Evolutionary conservation across 1,284 basidiomycete genomes (phyloP), one percentile per base, ranked within the genome.

Genomic region (Rhodotorula sp.): DNA sequence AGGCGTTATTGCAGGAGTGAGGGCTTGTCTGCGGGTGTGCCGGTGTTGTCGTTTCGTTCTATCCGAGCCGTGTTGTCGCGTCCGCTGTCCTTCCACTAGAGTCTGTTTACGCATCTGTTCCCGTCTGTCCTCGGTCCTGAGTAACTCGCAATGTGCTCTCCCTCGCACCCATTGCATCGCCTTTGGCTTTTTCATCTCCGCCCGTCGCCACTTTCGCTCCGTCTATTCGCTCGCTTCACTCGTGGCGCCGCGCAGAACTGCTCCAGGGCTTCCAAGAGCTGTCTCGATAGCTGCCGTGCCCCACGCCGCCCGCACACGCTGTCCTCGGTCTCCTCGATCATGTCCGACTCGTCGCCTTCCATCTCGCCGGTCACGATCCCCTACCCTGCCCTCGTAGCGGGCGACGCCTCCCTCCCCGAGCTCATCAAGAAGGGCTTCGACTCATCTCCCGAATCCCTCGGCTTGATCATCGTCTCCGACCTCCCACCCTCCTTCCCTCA

Each of bases 401-500:
- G 47, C 7, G 47, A 63, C 24, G 29, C 55, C 4, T 34, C 59
- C 1, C 62, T 68, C 17, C 39, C 68, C 6, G 24, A 64, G 9
- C 49, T 64, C 36, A 69, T 77, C 29, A 55, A 58, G 13, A 13
- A 61, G 32, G 76, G 71, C 7, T 77, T 77, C 57, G 73, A 72
- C 49, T 74, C 73, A 44, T 58, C 60, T 11, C 66, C 73, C 5
- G 49, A 66, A 47, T 66, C 71, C 34, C 74, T 76, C 29, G 76
- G 76, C 3, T 62, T 77, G 32, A 56, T 75, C 20, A 53, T 74
- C 59, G 62, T 76, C 51, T 55, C 75, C 77, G 92, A 93, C 81
- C 82, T 96, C 39, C 94, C 93, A 1, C 67, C 51, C 4, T 81
- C 81, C 53, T 97, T 91, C 76, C 78, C 80, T 9, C 67, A 75